phyloP scores from a whole-genome alignment of 2,329 filamentous ascomycete species.

The Xylaria polymorpha region DNA sequence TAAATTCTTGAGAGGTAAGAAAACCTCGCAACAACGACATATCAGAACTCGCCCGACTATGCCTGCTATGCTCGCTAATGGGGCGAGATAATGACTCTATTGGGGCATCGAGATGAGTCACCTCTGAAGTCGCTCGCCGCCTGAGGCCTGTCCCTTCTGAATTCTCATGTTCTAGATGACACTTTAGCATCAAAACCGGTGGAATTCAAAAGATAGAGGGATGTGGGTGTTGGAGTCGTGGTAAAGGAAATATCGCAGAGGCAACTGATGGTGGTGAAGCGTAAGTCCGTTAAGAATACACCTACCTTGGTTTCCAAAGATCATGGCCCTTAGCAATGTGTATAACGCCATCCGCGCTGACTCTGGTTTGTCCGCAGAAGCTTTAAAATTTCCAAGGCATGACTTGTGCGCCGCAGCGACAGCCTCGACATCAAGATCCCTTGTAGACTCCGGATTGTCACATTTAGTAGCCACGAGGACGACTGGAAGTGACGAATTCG shows the following conservation, averaged over 20 bases:
- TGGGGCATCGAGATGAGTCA: slow-evolving; percentile 67
- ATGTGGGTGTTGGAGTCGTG: background rate
- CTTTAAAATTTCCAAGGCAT: slow-evolving; percentile 78
- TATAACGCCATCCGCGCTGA: slow-evolving; percentile 81
- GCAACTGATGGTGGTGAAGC: background rate
- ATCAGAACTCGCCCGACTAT: slow-evolving; percentile 78
- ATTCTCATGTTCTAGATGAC: slow-evolving; percentile 48
- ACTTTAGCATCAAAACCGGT: slow-evolving; percentile 24
- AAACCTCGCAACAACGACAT: slow-evolving; percentile 68
- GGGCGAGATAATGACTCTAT: slow-evolving; percentile 64
- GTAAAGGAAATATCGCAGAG: background rate
- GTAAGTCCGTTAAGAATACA: slow-evolving; percentile 38
- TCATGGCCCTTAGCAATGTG: slow-evolving; percentile 77
- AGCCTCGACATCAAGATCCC: slow-evolving; percentile 76
- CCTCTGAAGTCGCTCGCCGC: slow-evolving; percentile 69
- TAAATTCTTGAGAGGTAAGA: slow-evolving; percentile 59
- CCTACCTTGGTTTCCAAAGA: slow-evolving; percentile 76
- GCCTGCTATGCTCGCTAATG: slow-evolving; percentile 71
- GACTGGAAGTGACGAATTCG: slow-evolving; percentile 78
- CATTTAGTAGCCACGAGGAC: slow-evolving; percentile 91
- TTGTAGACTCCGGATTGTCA: slow-evolving; percentile 77
- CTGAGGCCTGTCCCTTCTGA: slow-evolving; percentile 59
- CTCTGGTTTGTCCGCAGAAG: slow-evolving; percentile 76
- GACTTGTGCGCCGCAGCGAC: slow-evolving; percentile 74
- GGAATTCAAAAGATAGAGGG: background rate